Evolutionary conservation across 2,329 filamentous ascomycete genomes (phyloP).

Genomic region (Epicoccum nigrum): DNA sequence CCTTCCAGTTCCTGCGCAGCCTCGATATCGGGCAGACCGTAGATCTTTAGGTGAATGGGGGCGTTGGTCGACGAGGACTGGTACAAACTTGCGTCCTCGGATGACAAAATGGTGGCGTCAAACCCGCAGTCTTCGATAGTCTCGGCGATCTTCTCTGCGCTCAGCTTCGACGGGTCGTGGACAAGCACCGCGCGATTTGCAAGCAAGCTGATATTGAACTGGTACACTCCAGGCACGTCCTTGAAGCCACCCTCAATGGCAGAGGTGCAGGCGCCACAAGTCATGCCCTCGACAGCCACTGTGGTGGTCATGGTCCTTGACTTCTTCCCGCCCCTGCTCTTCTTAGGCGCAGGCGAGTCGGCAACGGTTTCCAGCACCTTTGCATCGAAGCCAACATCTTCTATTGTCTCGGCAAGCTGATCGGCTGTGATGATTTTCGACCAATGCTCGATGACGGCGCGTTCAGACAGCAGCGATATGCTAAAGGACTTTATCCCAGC

Average conservation of each 20-base stretch:
- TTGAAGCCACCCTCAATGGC: constrained; percentile 85
- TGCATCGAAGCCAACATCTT: constrained; percentile 79
- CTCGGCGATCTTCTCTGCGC: constrained; percentile 75
- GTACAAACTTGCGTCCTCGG: constrained; percentile 63
- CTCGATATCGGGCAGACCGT: constrained; percentile 74
- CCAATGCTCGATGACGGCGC: constrained; percentile 85
- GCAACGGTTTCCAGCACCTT: constrained; percentile 74
- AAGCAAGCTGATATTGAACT: constrained; percentile 93
- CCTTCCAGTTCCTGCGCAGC: constrained; percentile 76
- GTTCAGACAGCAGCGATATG: constrained; percentile 82
- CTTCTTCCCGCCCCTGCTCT: constrained; percentile 49
- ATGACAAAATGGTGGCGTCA: constrained; percentile 81
- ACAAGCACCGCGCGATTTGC: constrained; percentile 90
- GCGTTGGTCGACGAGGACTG: constrained; percentile 63
- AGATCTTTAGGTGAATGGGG: constrained; percentile 80
- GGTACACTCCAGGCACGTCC: constrained; percentile 75
- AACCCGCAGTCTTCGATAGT: constrained; percentile 91
- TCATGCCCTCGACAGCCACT: constrained; percentile 93
- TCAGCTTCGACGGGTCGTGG: constrained; percentile 75
- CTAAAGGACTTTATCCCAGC: constrained; percentile 76
- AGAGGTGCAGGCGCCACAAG: constrained; percentile 93
- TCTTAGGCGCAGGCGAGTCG: constrained; percentile 41
- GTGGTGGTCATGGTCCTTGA: constrained; percentile 72
- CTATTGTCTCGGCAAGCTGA: constrained; percentile 64
- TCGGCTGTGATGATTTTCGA: constrained; percentile 58